These are phyloP conservation scores for Kodamaea jinghongensis DNA, from an alignment of 805 yeast genomes.

Conservation along the genomic window DNA sequence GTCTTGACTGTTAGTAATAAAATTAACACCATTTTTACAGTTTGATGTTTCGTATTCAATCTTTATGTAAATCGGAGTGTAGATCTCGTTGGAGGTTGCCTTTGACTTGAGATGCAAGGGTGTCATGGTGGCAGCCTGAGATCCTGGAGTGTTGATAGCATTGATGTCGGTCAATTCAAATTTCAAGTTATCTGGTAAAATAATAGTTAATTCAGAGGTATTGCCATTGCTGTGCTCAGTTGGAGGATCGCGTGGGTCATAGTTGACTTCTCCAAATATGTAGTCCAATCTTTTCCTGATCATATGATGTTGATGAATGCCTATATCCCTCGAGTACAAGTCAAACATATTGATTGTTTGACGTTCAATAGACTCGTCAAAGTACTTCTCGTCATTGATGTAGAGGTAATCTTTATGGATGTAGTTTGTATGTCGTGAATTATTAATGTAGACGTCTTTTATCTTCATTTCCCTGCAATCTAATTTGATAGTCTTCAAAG, in stretches of 20 bases:
- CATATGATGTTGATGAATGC: constrained; percentile 57
- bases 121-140: constrained; percentile 28
- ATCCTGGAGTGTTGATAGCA: constrained; percentile 27
- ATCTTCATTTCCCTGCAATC: constrained; percentile 80
- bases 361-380: constrained; percentile 24
- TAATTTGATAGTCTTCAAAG: constrained; percentile 57
- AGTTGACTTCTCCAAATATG: constrained; percentile 48
- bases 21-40: constrained; percentile 72
- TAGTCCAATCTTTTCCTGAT: constrained; percentile 52
- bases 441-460: constrained; percentile 58
- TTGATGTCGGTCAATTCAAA: constrained; percentile 56
- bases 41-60: constrained; percentile 65
- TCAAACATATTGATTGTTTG: constrained; percentile 39
- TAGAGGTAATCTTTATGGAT: constrained; percentile 53
- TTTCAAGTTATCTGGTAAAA: constrained; percentile 64
- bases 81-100: constrained; percentile 39
- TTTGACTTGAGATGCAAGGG: constrained; percentile 35
- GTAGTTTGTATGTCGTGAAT: constrained; percentile 53
- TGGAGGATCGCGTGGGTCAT: constrained; percentile 23
- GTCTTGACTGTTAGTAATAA: constrained; percentile 58
- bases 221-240: constrained; percentile 25
- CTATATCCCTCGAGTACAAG: constrained; percentile 37
- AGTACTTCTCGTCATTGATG: constrained; percentile 32
- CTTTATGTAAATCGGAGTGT: constrained; percentile 69
- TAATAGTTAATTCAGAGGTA: constrained; percentile 63